Conservation (phyloP, 2,329 filamentous ascomycete genomes). For the Tolypocladium album region DNA sequence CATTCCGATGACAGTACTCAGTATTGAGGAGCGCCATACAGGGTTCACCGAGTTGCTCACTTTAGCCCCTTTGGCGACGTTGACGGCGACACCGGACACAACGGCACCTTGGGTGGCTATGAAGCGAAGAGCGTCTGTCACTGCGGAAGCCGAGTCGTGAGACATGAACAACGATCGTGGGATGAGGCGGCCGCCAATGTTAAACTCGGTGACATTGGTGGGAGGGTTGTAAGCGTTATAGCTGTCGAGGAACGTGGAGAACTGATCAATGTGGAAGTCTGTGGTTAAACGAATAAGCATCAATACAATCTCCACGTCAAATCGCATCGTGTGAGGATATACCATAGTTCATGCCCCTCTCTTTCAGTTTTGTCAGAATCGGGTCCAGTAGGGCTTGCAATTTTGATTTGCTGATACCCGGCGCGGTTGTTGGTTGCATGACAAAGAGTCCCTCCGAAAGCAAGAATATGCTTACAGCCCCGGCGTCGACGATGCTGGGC, state of each 20-base stretch:
- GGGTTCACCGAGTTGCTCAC: not conserved
- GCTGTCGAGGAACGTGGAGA: not conserved
- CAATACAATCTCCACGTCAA: not conserved
- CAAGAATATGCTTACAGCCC: not conserved
- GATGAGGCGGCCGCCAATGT: conserved; percentile 30
- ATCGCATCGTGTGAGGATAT: not conserved
- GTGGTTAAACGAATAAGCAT: not conserved
- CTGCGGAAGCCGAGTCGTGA: not conserved
- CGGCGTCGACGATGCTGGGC: not conserved
- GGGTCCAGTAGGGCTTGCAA: not conserved
- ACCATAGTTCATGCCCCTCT: not conserved
- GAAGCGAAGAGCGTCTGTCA: not conserved
- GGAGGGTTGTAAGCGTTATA: not conserved
- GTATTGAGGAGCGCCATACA: not conserved
- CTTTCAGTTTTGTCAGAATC: not conserved
- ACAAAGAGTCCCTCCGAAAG: not conserved
- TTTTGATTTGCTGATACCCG: not conserved
- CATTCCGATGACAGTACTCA: not conserved
- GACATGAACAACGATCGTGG: conserved; percentile 20
- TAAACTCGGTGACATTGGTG: conserved; percentile 18
- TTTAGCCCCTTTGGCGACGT: not conserved
- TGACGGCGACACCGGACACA: not conserved
- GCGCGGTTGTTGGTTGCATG: not conserved
- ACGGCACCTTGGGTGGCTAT: not conserved
- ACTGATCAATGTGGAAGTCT: not conserved